Conservation (phyloP, 1,284 basidiomycete genomes). For the Fomitopsis betulina region DNA sequence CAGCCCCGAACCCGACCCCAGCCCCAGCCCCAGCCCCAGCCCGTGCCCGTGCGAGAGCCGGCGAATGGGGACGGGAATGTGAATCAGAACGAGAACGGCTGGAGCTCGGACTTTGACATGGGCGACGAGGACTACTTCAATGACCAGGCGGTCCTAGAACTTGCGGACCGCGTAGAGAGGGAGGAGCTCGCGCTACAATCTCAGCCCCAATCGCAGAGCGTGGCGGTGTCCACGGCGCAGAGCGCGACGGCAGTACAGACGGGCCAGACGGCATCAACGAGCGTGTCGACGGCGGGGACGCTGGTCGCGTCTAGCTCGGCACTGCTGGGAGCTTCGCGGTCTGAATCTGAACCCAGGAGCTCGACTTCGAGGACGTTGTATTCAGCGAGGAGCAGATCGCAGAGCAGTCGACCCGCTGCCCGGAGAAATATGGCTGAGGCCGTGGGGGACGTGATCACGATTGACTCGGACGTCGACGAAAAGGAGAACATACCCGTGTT, state of each 20-base stretch:
- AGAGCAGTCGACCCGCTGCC: neutral
- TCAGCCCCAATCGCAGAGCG: conserved; percentile 2
- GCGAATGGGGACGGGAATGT: neutral
- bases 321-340: neutral
- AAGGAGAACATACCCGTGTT: conserved; percentile 58
- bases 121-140: conserved; percentile 26
- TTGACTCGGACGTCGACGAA: conserved; percentile 49
- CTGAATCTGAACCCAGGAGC: conserved; percentile 1
- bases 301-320: neutral
- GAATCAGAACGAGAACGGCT: conserved; percentile 6
- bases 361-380: neutral
- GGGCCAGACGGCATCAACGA: neutral
- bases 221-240: conserved; percentile 5
- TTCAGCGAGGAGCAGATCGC: neutral
- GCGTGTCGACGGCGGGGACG: neutral
- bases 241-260: neutral
- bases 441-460: conserved; percentile 26
- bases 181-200: conserved; percentile 16
- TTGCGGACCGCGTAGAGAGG: conserved; percentile 33
- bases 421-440: conserved; percentile 13
- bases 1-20: no score
- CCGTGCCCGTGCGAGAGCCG: conserved; percentile 1
- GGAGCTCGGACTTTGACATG: conserved; percentile 28
- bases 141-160: conserved; percentile 34
- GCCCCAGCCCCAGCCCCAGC: no score